Evolutionary conservation across 306 rosid genomes (phyloP), one percentile per base, ranked within the genome.

Genomic region (Quercus cerris): DNA sequence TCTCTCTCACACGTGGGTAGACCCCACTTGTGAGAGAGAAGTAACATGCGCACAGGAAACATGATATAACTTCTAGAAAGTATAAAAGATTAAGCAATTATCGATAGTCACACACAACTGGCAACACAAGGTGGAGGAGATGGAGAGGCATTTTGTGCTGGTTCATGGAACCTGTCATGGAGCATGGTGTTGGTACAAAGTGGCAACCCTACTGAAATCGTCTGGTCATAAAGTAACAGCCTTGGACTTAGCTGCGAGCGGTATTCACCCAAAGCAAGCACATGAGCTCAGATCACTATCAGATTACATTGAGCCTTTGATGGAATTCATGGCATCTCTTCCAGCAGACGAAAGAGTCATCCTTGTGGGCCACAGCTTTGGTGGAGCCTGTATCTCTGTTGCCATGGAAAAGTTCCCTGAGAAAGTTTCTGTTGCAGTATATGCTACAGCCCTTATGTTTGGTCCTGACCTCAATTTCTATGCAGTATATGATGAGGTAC

Each of bases 151-250:
- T 59, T 86, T 87, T n/a, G 90, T 92, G 56, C 70, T 88, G 76
- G 84, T 87, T 62, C 97, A 92, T 38, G 94, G 94, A 44, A 79
- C 88, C 0, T 66, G 88, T 44, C 90, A 83, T 74, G 97, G 97
- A 11, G 93, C 89, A 0, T 90, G 97, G 93, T 79, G 89, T 56
- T 92, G 97, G 93, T 89, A 84, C 7, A 90, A 89, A 86, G 44
- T 89, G 2, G 7, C 62, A 12, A 44, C 82, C 56, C 27, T 78
- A 61, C 70, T 90, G 31, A 80, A 82, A 78, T 82, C 89, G 0
- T 56, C 18, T 23, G 92, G 91, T 20, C 91, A 85, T 78, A 6
- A 59, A 25, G 92, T 89, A 13, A 89, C 92, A 8, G 56, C 85
- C 25, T 64, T 89, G 30, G 92, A 92, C 86, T 63, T 87, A 85